Evolutionary conservation across 1,139 yeast species (phyloP).

Genomic region (Pichiaceae sp.): DNA sequence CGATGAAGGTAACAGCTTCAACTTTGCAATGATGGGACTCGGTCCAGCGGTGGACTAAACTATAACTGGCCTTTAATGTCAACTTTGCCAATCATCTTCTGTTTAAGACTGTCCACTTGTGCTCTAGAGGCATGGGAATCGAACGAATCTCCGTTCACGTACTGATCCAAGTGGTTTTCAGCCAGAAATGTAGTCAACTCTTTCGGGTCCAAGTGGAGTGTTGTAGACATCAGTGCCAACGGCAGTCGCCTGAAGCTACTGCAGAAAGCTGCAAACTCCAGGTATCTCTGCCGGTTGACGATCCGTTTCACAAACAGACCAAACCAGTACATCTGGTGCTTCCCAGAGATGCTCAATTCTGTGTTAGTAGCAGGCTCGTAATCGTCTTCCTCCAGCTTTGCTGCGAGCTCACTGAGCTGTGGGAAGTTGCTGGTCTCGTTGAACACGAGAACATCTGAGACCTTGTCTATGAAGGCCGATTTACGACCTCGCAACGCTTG

Average conservation of each 20-base stretch:
- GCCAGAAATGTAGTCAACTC: constrained; percentile 25
- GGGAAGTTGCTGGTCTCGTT: constrained; percentile 33
- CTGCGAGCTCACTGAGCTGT: background rate
- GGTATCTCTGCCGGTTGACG: constrained; percentile 39
- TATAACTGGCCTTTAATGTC: constrained; percentile 87
- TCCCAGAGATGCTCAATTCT: background rate
- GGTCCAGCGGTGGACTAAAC: constrained; percentile 43
- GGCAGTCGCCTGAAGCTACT: constrained; percentile 52
- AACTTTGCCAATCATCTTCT: constrained; percentile 48
- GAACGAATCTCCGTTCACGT: constrained; percentile 13
- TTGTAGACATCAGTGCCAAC: constrained; percentile 33
- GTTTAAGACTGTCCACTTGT: constrained; percentile 35
- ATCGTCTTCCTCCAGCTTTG: background rate
- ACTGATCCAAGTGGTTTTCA: background rate
- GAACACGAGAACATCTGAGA: constrained; percentile 37
- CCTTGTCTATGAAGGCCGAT: constrained; percentile 29
- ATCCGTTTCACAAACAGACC: constrained; percentile 17
- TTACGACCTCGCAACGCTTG: constrained; percentile 2
- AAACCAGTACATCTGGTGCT: constrained; percentile 14
- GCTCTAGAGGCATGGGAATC: constrained; percentile 42
- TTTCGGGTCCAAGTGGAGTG: constrained; percentile 31
- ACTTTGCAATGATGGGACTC: constrained; percentile 62
- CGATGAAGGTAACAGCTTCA: constrained; percentile 48
- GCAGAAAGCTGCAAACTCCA: constrained; percentile 51
- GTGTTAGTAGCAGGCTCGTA: background rate